Percentiles rank a stretch among this genome's conserved stretches.
Evolutionary conservation across 768 basidiomycete genomes (phyloP).

Genomic region (Termitomyces eurrhizus): DNA sequence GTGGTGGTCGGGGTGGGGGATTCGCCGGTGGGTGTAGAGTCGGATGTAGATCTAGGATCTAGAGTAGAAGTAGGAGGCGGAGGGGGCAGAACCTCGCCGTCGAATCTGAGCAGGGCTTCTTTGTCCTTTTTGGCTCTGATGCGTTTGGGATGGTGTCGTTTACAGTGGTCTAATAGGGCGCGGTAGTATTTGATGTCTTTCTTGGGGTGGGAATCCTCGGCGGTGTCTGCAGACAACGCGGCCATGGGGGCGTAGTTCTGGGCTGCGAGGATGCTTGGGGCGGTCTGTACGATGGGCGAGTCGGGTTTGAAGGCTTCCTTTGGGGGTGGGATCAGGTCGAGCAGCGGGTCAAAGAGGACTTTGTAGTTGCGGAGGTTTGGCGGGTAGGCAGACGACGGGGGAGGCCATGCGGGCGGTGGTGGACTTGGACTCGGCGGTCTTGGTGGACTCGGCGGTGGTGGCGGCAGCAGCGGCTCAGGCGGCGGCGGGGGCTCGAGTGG

Average conservation of each 20-base stretch:
- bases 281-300: neutral
- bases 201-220: neutral
- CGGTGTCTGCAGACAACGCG: neutral
- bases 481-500: constrained; percentile 23
- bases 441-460: constrained; percentile 27
- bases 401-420: constrained; percentile 19
- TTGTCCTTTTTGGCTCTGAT: constrained; percentile 10
- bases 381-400: constrained; percentile 17
- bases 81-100: constrained; percentile 45
- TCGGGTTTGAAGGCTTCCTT: neutral
- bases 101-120: constrained; percentile 30
- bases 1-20: neutral
- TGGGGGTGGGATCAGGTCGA: constrained; percentile 33
- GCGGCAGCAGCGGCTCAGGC: constrained; percentile 15
- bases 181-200: constrained; percentile 27
- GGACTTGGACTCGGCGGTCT: constrained; percentile 21
- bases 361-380: constrained; percentile 42
- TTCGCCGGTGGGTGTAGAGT: neutral
- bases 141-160: neutral
- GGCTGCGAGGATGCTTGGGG: neutral
- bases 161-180: constrained; percentile 31
- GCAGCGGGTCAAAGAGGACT: constrained; percentile 57
- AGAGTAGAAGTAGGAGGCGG: neutral
- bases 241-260: neutral
- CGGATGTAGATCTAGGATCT: neutral